These are phyloP conservation scores for Saturnispora sekii DNA, from an alignment of 805 yeast species.

Conservation along the genomic window DNA sequence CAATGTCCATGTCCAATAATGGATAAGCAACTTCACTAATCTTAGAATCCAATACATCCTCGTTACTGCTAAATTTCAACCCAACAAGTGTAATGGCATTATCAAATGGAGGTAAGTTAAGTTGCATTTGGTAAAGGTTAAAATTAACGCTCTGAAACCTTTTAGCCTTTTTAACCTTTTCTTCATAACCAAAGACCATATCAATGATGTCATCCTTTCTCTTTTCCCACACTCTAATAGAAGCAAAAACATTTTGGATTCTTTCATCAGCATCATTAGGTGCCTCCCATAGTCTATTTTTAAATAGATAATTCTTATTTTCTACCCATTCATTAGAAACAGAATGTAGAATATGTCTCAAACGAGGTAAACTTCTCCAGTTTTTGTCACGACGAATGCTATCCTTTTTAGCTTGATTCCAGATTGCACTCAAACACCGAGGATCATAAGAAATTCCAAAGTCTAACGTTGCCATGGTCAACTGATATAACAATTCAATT, in stretches of 20 bases:
- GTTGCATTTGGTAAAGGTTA: slow-evolving; percentile 10
- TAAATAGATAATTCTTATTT: slow-evolving; percentile 26
- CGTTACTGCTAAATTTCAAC: slow-evolving; percentile 12
- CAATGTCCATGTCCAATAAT: slow-evolving; percentile 13
- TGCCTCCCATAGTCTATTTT: slow-evolving; percentile 30
- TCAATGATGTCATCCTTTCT: slow-evolving; percentile 47
- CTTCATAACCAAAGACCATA: slow-evolving; percentile 35
- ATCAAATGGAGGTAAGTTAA: slow-evolving; percentile 18
- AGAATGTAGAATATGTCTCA: slow-evolving; percentile 60
- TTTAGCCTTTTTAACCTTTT: slow-evolving; percentile 2
- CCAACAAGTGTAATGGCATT: slow-evolving; percentile 13
- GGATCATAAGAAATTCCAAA: slow-evolving; percentile 70
- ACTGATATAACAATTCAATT: slow-evolving; percentile 34
- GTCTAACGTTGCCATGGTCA: slow-evolving; percentile 31
- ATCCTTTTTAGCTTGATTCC: slow-evolving; percentile 9
- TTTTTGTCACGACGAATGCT: slow-evolving; percentile 55
- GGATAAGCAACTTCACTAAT: slow-evolving; percentile 13
- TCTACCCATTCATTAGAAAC: slow-evolving; percentile 47
- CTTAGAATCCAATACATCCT: slow-evolving; percentile 9
- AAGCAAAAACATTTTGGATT: slow-evolving; percentile 50
- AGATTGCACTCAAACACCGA: slow-evolving; percentile 36
- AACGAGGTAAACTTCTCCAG: slow-evolving; percentile 77
- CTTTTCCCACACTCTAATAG: slow-evolving; percentile 91
- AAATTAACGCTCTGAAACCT: slow-evolving; percentile 8
- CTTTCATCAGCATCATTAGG: slow-evolving; percentile 44